These are phyloP conservation scores for Neonectria hederae DNA, from an alignment of 2,329 filamentous ascomycete genomes.

Conservation along the genomic window DNA sequence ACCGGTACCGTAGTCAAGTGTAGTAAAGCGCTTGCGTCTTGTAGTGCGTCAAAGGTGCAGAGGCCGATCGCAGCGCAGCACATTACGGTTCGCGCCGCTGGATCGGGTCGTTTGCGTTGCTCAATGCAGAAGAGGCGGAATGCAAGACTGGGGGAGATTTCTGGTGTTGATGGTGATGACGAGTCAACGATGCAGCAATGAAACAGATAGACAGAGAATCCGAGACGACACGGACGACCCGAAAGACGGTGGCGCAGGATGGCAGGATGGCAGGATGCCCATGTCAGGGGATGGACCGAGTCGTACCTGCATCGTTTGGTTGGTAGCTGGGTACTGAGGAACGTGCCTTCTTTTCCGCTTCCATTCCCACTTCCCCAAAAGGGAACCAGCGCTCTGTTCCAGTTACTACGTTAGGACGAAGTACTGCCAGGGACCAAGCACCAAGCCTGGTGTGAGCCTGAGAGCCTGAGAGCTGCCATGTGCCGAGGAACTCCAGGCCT, in stretches of 20 bases:
- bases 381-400: neutral
- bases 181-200: slow-evolving; percentile 17
- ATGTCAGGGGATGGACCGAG: slow-evolving; percentile 41
- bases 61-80: slow-evolving; percentile 15
- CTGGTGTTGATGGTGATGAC: slow-evolving; percentile 13
- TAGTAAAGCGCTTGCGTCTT: slow-evolving; percentile 11
- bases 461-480: neutral
- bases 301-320: slow-evolving; percentile 42
- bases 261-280: slow-evolving; percentile 24
- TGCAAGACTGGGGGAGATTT: neutral
- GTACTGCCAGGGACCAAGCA: neutral
- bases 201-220: slow-evolving; percentile 17
- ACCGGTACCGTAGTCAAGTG: neutral
- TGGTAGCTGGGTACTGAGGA: slow-evolving; percentile 30
- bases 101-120: slow-evolving; percentile 5
- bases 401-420: neutral
- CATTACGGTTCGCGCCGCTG: slow-evolving; percentile 21
- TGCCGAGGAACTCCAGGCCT: neutral
- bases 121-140: neutral
- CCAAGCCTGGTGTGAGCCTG: neutral
- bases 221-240: slow-evolving; percentile 13
- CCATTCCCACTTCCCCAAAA: slow-evolving; percentile 10
- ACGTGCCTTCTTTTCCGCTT: slow-evolving; percentile 18
- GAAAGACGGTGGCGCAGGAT: neutral
- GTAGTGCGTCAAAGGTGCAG: slow-evolving; percentile 10